Evolutionary conservation across 2,329 filamentous ascomycete species (phyloP).

Genomic region (Hypoxylon rubiginosum): DNA sequence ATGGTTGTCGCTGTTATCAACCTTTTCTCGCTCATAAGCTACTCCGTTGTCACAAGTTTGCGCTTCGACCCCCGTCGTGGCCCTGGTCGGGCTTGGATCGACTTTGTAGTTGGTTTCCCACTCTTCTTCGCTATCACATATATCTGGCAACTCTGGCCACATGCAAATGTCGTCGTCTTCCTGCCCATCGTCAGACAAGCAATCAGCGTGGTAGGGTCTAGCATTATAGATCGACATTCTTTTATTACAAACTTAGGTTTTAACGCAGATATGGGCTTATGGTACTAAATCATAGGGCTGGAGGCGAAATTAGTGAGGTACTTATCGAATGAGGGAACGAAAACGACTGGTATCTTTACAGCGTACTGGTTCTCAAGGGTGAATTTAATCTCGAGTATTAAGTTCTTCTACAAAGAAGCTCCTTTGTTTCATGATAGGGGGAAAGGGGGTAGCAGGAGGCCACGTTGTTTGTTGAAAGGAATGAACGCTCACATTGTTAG

Average conservation of each 20-base stretch:
- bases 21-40: neutral
- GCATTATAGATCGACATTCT: slow-evolving; percentile 31
- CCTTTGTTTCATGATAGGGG: slow-evolving; percentile 16
- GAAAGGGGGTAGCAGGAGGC: too few species aligned
- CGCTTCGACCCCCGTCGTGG: too few species aligned
- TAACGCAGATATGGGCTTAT: too few species aligned
- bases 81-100: neutral
- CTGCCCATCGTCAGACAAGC: slow-evolving; percentile 39
- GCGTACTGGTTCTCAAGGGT: too few species aligned
- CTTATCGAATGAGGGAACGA: too few species aligned
- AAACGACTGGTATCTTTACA: too few species aligned
- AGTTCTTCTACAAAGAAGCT: neutral
- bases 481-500: slow-evolving; percentile 12
- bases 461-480: slow-evolving; percentile 13
- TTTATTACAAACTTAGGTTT: neutral
- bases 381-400: slow-evolving; percentile 6
- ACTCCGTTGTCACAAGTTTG: too few species aligned
- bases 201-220: slow-evolving; percentile 41
- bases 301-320: too few species aligned
- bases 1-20: neutral
- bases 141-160: slow-evolving; percentile 36
- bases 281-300: too few species aligned
- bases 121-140: slow-evolving; percentile 33
- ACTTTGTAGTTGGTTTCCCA: neutral
- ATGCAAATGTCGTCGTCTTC: slow-evolving; percentile 45